A percentile compares a stretch with the other conserved stretches of the same genome.
phyloP scores from a whole-genome alignment of 2,329 filamentous ascomycete species.

The Ilyonectria sp. region DNA sequence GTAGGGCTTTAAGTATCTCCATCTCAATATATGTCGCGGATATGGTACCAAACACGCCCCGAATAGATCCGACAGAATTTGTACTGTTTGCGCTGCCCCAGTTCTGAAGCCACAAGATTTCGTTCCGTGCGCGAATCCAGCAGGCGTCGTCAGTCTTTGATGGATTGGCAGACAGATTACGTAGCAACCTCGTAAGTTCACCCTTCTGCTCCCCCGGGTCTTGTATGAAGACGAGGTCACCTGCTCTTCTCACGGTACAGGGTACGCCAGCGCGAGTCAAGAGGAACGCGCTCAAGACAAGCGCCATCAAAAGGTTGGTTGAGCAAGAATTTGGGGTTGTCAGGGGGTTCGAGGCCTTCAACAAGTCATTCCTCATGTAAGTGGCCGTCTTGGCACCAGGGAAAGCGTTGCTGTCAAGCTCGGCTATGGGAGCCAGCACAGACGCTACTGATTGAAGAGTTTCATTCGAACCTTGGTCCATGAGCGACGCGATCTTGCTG shows the following conservation, averaged over 20 bases:
- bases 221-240: conserved; percentile 75
- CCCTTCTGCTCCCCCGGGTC: conserved; percentile 76
- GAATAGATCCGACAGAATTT: conserved; percentile 59
- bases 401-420: conserved; percentile 40
- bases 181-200: conserved; percentile 72
- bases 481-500: conserved; percentile 66
- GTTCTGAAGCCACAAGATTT: conserved; percentile 80
- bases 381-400: conserved; percentile 46
- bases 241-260: conserved; percentile 67
- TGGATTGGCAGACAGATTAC: conserved; percentile 63
- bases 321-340: conserved; percentile 72
- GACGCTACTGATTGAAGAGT: conserved; percentile 65
- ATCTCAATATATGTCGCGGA: conserved; percentile 74
- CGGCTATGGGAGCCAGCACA: conserved; percentile 59
- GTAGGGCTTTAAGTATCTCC: conserved; percentile 78
- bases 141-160: conserved; percentile 74
- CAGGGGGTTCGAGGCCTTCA: conserved; percentile 74
- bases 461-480: conserved; percentile 72
- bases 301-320: conserved; percentile 72
- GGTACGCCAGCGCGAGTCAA: conserved; percentile 66
- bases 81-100: conserved; percentile 70
- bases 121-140: conserved; percentile 74
- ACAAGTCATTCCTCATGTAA: conserved; percentile 61
- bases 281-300: conserved; percentile 74
- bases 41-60: conserved; percentile 76